phyloP scores from a whole-genome alignment of 257 asterid species.

The Sherardia arvensis region DNA sequence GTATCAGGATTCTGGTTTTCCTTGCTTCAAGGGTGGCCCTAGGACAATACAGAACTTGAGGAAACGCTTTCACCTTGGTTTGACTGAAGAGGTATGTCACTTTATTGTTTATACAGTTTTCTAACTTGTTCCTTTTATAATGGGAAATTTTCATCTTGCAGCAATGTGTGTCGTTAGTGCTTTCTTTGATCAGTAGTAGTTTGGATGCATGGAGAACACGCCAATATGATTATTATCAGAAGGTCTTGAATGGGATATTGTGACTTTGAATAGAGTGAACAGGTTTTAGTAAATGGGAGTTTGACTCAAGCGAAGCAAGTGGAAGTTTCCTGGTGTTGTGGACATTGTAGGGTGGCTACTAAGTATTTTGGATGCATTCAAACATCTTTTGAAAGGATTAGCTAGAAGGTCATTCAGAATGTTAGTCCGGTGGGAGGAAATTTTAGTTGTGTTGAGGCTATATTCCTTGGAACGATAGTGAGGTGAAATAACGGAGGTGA shows the following conservation, averaged over 20 bases:
- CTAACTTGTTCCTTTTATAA: conserved; percentile 10
- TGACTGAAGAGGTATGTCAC: conserved; percentile 88
- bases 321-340: conserved; percentile 6
- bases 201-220: conserved; percentile 99
- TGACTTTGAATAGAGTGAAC: conserved; percentile 23
- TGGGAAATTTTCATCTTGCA: conserved; percentile 28
- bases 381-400: conserved; percentile 8
- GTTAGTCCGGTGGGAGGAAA: conserved; percentile 11
- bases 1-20: conserved; percentile 89
- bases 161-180: conserved; percentile 99
- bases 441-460: conserved; percentile 17
- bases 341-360: background rate
- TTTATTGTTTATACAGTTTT: conserved; percentile 8
- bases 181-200: conserved; percentile 97
- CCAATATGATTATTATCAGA: conserved; percentile 94
- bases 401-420: conserved; percentile 7
- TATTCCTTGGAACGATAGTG: conserved; percentile 7
- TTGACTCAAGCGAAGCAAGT: conserved; percentile 16
- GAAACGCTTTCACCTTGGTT: conserved; percentile 92
- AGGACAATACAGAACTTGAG: conserved; percentile 94
- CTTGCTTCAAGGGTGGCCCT: conserved; percentile 97
- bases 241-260: conserved; percentile 92
- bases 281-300: conserved; percentile 10
- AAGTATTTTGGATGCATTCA: background rate
- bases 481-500: conserved; percentile 12